Evolutionary conservation across 208 protist species (phyloP), one percentile per base, ranked within the genome.

Genomic region (Trypanosoma melophagium): DNA sequence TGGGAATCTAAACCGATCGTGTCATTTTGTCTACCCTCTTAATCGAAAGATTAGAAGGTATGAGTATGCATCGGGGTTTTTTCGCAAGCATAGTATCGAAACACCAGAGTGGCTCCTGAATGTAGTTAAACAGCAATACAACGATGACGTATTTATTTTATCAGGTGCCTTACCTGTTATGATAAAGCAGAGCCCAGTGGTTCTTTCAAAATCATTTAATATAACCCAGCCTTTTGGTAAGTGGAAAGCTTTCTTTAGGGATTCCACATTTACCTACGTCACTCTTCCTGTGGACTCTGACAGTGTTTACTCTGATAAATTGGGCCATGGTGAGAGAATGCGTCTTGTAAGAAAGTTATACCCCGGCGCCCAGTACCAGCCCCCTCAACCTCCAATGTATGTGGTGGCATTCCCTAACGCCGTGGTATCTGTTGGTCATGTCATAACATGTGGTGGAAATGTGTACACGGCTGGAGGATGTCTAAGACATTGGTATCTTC

Each of bases 401-500:
- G 49, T 42, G 10, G 44, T 12, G 4, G 22, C 66, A 24, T 73
- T 73, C 19, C 49, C 49, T 22, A 66, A 66, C 49, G 68, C 68
- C 21, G 59, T 73, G 25, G 49, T 47, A 9, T 73, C 56, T 31
- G 55, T 16, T 49, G 60, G 68, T 24, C 59, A 58, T 44, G 58
- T 58, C 28, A 52, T 73, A 19, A 73, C 68, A 17, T 73, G 68
- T 41, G 25, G 49, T 58, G 68, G 68, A 38, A 45, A 19, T 52
- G 44, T 64, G 2, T 66, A 66, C 42, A 67, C 68, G 8, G 22
- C 59, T 51, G 68, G 68, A 28, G 68, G 68, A 12, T 73, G 68
- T 59, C 22, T 67, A 24, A 22, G 47, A 8, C 28, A 22, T 31
- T 59, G 58, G 42, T 42, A 55, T 54, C 16, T 55, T 1, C 68